phyloP scores from a whole-genome alignment of 2,329 filamentous ascomycete species.

The Colletotrichum abscissum region DNA sequence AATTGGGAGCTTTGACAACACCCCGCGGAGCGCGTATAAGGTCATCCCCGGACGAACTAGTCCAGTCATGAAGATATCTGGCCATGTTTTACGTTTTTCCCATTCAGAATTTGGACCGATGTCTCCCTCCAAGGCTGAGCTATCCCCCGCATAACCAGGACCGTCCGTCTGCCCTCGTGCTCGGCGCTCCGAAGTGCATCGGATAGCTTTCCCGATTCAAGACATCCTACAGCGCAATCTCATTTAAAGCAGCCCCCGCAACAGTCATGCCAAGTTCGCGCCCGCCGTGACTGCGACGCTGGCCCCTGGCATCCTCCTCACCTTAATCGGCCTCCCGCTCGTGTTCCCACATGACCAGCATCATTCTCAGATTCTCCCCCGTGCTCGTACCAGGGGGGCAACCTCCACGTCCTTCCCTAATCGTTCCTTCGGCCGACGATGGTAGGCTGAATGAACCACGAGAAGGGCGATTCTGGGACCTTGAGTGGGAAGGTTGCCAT shows the following conservation, averaged over 20 bases:
- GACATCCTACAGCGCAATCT: conserved; percentile 1
- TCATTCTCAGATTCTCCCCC: background rate
- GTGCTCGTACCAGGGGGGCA: background rate
- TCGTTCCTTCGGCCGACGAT: conserved; percentile 11
- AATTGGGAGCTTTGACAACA: background rate
- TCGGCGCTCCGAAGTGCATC: conserved; percentile 19
- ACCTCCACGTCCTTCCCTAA: conserved; percentile 14
- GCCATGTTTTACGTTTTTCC: background rate
- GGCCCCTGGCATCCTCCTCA: background rate
- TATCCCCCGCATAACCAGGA: conserved; percentile 4
- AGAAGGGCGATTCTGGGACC: background rate
- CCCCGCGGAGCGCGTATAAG: background rate
- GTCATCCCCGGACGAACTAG: background rate
- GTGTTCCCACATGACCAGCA: conserved; percentile 10
- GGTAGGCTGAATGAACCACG: background rate
- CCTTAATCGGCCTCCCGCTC: conserved; percentile 19
- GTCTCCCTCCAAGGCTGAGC: conserved; percentile 11
- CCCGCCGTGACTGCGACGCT: conserved; percentile 6
- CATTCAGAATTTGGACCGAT: background rate
- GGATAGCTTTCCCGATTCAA: conserved; percentile 9
- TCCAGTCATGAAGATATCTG: background rate
- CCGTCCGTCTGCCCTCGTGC: background rate
- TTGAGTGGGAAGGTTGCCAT: background rate
- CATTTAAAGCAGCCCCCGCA: background rate
- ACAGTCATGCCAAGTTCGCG: conserved; percentile 18